These are phyloP conservation scores for Alternaria gaisen DNA, from an alignment of 2,329 filamentous ascomycete genomes.

Conservation along the genomic window DNA sequence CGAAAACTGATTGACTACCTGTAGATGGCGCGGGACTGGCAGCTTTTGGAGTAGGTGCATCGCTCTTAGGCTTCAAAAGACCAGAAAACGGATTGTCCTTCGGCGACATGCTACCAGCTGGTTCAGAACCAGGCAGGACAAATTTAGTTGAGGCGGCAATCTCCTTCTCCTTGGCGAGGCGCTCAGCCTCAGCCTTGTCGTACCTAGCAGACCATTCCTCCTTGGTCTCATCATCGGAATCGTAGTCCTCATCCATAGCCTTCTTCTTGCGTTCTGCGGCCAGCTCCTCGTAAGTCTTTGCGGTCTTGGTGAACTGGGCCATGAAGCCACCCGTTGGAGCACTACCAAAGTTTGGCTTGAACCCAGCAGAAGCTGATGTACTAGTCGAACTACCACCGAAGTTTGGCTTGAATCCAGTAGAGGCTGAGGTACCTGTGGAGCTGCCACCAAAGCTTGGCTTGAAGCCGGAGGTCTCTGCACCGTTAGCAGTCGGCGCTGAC, in stretches of 20 bases:
- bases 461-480: constrained; percentile 15
- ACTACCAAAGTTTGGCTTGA: constrained; percentile 24
- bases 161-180: constrained; percentile 39
- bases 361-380: constrained; percentile 6
- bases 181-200: constrained; percentile 42
- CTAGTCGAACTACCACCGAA: constrained; percentile 22
- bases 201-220: constrained; percentile 46
- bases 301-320: constrained; percentile 40
- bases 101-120: constrained; percentile 15
- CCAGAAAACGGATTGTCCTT: constrained; percentile 27
- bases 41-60: constrained; percentile 34
- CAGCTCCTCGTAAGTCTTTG: constrained; percentile 45
- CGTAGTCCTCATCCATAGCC: constrained; percentile 47
- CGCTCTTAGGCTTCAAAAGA: constrained; percentile 32
- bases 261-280: constrained; percentile 48
- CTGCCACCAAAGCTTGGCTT: constrained; percentile 24
- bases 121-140: constrained; percentile 18
- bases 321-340: constrained; percentile 30
- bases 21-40: constrained; percentile 44
- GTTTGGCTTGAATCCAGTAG: constrained; percentile 24
- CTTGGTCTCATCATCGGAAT: constrained; percentile 48
- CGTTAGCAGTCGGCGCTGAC: constrained; percentile 18
- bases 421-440: constrained; percentile 4
- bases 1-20: constrained; percentile 45
- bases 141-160: constrained; percentile 33